Evolutionary conservation across 192 early-diverging fungal species (phyloP).

Genomic region (Chytriomyces sp.): DNA sequence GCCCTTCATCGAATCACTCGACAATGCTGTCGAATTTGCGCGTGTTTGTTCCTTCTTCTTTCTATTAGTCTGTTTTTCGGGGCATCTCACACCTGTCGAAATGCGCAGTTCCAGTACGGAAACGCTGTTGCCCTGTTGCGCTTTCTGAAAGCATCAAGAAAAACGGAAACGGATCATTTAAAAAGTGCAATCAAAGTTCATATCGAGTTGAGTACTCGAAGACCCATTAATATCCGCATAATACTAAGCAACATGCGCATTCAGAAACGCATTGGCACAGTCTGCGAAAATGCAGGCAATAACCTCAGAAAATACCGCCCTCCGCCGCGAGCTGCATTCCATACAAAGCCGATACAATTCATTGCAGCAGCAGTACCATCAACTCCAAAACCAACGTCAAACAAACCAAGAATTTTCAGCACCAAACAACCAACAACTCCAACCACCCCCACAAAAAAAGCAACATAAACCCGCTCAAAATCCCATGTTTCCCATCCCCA

Average conservation of each 20-base stretch:
- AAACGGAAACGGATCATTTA: neutral
- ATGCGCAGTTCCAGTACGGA: constrained; percentile 23
- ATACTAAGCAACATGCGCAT: too few relatives aligned
- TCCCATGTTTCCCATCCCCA: neutral
- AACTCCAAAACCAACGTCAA: neutral
- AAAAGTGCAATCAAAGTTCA: constrained; percentile 16
- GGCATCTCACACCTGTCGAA: neutral
- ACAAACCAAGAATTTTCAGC: neutral
- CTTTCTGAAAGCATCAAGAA: constrained; percentile 2
- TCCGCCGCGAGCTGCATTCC: neutral
- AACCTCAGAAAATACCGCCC: neutral
- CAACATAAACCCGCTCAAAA: neutral
- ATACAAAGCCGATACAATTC: neutral
- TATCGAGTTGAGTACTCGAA: neutral
- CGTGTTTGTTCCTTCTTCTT: neutral
- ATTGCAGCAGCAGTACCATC: neutral
- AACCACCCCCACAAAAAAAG: neutral
- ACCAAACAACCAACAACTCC: neutral
- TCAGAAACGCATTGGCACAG: constrained; percentile 18
- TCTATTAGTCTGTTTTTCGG: too few relatives aligned
- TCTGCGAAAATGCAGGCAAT: constrained; percentile 3
- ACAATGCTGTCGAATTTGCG: constrained; percentile 24
- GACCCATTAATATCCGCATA: too few relatives aligned
- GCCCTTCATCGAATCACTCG: constrained; percentile 22
- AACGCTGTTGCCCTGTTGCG: constrained; percentile 15